Evolutionary conservation across 805 yeast genomes (phyloP).

Genomic region (Tetrapisispora taiwanensis): DNA sequence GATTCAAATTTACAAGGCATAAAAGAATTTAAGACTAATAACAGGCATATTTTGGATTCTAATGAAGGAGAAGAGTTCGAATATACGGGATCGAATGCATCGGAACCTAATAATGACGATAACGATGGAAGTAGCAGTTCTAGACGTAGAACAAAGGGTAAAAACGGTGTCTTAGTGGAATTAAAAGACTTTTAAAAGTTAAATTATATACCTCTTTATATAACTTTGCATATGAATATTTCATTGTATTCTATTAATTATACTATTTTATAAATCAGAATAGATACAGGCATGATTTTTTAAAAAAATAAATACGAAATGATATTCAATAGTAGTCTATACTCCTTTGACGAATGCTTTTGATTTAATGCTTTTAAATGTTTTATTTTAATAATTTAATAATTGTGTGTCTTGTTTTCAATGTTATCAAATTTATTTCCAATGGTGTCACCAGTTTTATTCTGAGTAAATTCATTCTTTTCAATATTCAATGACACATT

Average conservation of each 20-base stretch:
- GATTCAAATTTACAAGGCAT: background rate
- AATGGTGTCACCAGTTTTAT: conserved; percentile 16
- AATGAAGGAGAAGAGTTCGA: background rate
- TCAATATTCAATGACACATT: conserved; percentile 10
- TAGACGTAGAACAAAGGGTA: background rate
- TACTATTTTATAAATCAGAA: background rate
- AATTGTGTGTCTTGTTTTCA: conserved; percentile 5
- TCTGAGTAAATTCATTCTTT: conserved; percentile 16
- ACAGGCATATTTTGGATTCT: background rate
- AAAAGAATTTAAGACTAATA: background rate
- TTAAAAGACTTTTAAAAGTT: conserved; percentile 4
- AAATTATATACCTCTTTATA: background rate
- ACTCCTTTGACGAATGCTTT: no score
- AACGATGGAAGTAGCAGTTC: background rate
- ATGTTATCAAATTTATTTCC: conserved; percentile 24
- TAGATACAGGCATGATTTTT: background rate
- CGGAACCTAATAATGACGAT: background rate
- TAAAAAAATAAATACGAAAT: no score
- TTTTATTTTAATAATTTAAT: background rate
- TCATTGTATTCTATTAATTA: background rate
- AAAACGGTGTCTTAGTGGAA: conserved; percentile 4
- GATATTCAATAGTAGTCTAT: no score
- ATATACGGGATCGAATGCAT: background rate
- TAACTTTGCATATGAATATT: background rate
- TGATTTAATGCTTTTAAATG: background rate